Conservation (phyloP, 2,329 filamentous ascomycete genomes). For the Colletotrichum viniferum region DNA sequence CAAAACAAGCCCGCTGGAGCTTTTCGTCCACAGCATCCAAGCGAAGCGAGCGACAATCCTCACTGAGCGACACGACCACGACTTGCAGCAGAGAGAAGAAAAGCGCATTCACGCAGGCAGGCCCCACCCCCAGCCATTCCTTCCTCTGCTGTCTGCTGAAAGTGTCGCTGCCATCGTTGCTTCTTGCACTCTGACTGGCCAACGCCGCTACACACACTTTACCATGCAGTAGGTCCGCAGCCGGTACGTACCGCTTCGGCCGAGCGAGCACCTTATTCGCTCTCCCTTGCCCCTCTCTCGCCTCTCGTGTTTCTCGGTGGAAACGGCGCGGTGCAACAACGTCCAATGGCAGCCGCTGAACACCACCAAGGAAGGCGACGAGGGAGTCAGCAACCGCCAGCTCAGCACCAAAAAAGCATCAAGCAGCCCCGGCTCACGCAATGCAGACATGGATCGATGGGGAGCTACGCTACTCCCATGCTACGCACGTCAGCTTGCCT, state of each 20-base stretch:
- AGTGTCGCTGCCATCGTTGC: not conserved
- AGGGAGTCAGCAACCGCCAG: constrained; percentile 6
- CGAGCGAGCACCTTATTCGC: not conserved
- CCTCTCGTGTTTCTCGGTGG: not conserved
- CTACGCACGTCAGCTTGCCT: constrained; percentile 15
- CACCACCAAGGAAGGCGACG: not conserved
- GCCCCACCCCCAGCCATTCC: constrained; percentile 7
- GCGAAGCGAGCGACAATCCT: not conserved
- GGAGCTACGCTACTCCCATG: not conserved
- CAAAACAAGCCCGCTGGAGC: not conserved
- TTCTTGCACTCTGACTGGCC: constrained; percentile 11
- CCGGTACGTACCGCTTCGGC: not conserved
- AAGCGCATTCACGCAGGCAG: not conserved
- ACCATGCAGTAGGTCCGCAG: not conserved
- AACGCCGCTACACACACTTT: not conserved
- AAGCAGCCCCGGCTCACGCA: not conserved
- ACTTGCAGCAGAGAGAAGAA: not conserved
- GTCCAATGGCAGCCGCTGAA: not conserved
- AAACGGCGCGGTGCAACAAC: not conserved
- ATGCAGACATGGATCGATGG: not conserved
- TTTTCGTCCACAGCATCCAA: not conserved
- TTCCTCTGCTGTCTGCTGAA: not conserved
- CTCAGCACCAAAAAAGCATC: constrained; percentile 2
- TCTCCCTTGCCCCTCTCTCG: not conserved
- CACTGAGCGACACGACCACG: not conserved